A percentile compares a stretch with the other conserved stretches of the same genome.
These are phyloP conservation scores for Halophytophthora polymorphica DNA, from an alignment of 352 stramenopile species.

Conservation along the genomic window DNA sequence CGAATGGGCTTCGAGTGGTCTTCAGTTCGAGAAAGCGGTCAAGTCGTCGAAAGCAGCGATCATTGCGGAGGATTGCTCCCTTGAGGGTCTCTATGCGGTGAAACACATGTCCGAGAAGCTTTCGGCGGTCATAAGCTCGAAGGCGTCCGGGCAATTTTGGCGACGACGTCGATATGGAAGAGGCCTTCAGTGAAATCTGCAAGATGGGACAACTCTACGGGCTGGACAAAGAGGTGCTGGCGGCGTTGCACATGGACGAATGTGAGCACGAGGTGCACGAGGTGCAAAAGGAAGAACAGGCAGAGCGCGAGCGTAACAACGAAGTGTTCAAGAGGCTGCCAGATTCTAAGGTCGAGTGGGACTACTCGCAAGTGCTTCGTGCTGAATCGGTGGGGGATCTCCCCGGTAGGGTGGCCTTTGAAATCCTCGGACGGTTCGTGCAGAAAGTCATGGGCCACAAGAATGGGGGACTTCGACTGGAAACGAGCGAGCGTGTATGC, in stretches of 20 bases:
- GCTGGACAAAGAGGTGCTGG: slow-evolving; percentile 36
- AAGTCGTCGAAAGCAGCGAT: slow-evolving; percentile 23
- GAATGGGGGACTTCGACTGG: slow-evolving; percentile 29
- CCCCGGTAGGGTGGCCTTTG: neutral
- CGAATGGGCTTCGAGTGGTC: slow-evolving; percentile 77
- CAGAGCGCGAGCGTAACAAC: slow-evolving; percentile 30
- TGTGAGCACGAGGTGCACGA: slow-evolving; percentile 61
- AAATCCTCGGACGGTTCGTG: slow-evolving; percentile 6
- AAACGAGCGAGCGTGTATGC: slow-evolving; percentile 21
- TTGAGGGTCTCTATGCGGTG: slow-evolving; percentile 35
- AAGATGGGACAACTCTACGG: slow-evolving; percentile 17
- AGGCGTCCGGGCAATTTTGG: no score
- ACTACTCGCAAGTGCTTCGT: slow-evolving; percentile 12
- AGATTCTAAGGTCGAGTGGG: slow-evolving; percentile 21
- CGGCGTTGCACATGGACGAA: slow-evolving; percentile 41
- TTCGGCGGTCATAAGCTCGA: no score
- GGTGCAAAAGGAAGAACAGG: slow-evolving; percentile 45
- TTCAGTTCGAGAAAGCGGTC: slow-evolving; percentile 60
- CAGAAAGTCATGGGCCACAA: slow-evolving; percentile 7
- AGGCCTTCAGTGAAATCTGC: slow-evolving; percentile 21
- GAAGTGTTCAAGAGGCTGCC: slow-evolving; percentile 9
- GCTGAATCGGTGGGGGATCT: slow-evolving; percentile 15
- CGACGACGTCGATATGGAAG: neutral
- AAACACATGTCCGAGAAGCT: no score
- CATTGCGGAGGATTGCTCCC: slow-evolving; percentile 46